Evolutionary conservation across 2,329 filamentous ascomycete genomes (phyloP).

Genomic region (Rhexocercosporidium sp.): DNA sequence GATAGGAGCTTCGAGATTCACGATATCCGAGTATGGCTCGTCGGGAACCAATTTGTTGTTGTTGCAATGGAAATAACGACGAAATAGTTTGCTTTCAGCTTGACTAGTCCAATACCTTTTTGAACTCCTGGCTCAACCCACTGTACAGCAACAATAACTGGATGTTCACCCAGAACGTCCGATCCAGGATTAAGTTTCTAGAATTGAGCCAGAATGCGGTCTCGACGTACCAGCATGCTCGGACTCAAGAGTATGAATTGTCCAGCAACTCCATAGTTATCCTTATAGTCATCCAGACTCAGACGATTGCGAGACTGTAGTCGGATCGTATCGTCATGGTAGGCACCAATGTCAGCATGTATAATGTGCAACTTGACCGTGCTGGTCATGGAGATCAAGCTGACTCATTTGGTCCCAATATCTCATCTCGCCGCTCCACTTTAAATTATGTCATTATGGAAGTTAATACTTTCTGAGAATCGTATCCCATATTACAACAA

Average conservation of each 20-base stretch:
- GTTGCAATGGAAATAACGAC: conserved; percentile 34
- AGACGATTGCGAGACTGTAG: conserved; percentile 33
- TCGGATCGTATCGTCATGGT: conserved; percentile 22
- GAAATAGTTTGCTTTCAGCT: conserved; percentile 26
- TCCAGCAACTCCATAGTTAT: conserved; percentile 23
- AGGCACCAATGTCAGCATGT: conserved; percentile 33
- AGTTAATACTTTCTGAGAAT: too few species aligned
- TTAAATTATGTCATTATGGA: too few species aligned
- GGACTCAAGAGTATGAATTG: conserved; percentile 13
- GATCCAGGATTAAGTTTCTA: conserved; percentile 19
- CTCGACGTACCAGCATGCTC: conserved; percentile 18
- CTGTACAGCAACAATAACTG: conserved; percentile 36
- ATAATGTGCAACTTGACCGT: conserved; percentile 37
- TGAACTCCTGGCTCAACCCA: conserved; percentile 35
- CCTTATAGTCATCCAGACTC: conserved; percentile 5
- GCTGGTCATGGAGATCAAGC: conserved; percentile 23
- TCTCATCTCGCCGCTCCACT: too few species aligned
- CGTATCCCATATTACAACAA: too few species aligned
- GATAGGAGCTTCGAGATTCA: conserved; percentile 22
- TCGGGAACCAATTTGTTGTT: conserved; percentile 32
- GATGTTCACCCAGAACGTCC: conserved; percentile 14
- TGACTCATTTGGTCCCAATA: too few species aligned
- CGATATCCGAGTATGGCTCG: conserved; percentile 29
- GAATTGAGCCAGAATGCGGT: conserved; percentile 17
- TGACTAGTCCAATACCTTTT: conserved; percentile 26